Percentiles rank a stretch among this genome's conserved stretches.
phyloP scores from a whole-genome alignment of 371 early-diverging fungal species.

The Rhizomucor pusillus region DNA sequence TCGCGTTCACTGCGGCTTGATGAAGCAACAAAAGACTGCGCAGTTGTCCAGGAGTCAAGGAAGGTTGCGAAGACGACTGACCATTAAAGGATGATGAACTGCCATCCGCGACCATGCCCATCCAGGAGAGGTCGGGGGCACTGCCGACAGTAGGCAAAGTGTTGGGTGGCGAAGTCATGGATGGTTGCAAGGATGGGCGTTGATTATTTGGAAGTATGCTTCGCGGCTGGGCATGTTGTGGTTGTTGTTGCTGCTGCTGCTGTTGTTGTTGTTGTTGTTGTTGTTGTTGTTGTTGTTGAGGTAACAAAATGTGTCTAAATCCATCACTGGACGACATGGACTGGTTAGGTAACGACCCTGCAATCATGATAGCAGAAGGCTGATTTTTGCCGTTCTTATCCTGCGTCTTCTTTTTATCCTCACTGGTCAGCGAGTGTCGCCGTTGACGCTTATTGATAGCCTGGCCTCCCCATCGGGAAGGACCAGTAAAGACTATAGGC shows the following conservation, averaged over 20 bases:
- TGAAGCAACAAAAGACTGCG: constrained; percentile 19
- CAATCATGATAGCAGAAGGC: constrained; percentile 14
- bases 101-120: constrained; percentile 18
- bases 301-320: constrained; percentile 8
- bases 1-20: constrained; percentile 12
- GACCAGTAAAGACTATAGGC: constrained; percentile 28
- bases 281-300: constrained; percentile 8
- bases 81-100: constrained; percentile 3
- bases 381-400: background rate
- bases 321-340: constrained; percentile 10
- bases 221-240: constrained; percentile 9
- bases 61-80: constrained; percentile 9
- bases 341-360: constrained; percentile 16
- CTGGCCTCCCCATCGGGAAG: constrained; percentile 1
- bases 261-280: background rate
- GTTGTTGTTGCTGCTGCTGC: constrained; percentile 2
- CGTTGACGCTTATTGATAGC: constrained; percentile 34
- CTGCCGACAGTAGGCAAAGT: constrained; percentile 18
- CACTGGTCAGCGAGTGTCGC: constrained; percentile 29
- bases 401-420: constrained; percentile 7
- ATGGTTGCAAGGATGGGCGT: constrained; percentile 12
- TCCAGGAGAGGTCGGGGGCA: constrained; percentile 24
- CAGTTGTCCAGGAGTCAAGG: constrained; percentile 21
- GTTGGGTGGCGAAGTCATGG: background rate
- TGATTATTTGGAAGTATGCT: constrained; percentile 16